phyloP scores from a whole-genome alignment of 768 basidiomycete species.

The Kwoniella bestiolae region DNA sequence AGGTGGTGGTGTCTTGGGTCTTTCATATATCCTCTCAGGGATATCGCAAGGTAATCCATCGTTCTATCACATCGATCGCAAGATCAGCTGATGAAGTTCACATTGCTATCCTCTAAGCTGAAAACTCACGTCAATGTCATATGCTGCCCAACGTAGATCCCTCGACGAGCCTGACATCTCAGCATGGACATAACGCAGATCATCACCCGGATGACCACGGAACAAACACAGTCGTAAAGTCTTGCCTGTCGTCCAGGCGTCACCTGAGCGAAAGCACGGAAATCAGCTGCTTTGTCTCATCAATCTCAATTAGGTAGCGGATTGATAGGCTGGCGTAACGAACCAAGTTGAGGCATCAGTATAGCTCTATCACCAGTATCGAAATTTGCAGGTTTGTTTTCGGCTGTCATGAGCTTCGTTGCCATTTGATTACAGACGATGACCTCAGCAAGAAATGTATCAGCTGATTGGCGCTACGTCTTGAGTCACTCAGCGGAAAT shows the following conservation, averaged over 20 bases:
- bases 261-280: constrained; percentile 41
- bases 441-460: constrained; percentile 30
- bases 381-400: constrained; percentile 55
- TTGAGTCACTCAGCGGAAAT: background rate
- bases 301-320: too few species aligned
- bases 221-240: constrained; percentile 50
- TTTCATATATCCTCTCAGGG: constrained; percentile 14
- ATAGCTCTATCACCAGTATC: constrained; percentile 53
- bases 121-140: constrained; percentile 52
- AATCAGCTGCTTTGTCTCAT: too few species aligned
- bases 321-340: too few species aligned
- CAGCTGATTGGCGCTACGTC: background rate
- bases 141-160: constrained; percentile 43
- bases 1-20: background rate
- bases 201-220: constrained; percentile 42
- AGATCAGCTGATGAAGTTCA: background rate
- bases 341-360: constrained; percentile 56
- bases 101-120: background rate
- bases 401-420: constrained; percentile 52
- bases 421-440: constrained; percentile 54
- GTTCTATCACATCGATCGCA: constrained; percentile 6
- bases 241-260: constrained; percentile 50
- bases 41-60: constrained; percentile 44
- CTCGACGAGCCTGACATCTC: constrained; percentile 26
- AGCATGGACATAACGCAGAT: constrained; percentile 44